phyloP scores from a whole-genome alignment of 129 eudicot species.

The Lonicera japonica region DNA sequence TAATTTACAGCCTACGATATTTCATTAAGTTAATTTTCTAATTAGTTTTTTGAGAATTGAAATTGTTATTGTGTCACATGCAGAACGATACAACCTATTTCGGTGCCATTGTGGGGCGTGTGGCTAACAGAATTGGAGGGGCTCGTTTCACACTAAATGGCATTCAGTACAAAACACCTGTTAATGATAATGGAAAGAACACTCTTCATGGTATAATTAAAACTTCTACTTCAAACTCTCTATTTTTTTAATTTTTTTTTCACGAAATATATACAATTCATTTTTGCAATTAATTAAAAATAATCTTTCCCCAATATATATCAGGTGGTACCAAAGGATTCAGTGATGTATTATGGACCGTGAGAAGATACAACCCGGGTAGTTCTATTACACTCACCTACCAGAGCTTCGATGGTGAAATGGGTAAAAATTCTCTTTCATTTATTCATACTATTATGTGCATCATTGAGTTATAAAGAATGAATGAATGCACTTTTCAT shows the following conservation, averaged over 20 bases:
- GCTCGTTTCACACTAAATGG: constrained; percentile 60
- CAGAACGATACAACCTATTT: constrained; percentile 70
- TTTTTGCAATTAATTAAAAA: not conserved
- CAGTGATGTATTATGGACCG: constrained; percentile 52
- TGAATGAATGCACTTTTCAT: no score
- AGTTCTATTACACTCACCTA: constrained; percentile 46
- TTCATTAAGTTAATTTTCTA: no score
- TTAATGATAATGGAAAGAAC: constrained; percentile 53
- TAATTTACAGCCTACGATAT: no score
- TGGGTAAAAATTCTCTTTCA: constrained; percentile 34
- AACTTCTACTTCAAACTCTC: not conserved
- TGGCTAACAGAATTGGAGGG: constrained; percentile 60
- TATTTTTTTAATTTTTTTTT: not conserved
- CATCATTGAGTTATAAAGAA: no score
- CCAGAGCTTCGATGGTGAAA: constrained; percentile 46
- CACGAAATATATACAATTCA: not conserved
- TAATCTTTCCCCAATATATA: not conserved
- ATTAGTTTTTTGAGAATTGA: no score
- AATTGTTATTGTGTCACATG: constrained; percentile 1
- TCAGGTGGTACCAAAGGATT: constrained; percentile 64
- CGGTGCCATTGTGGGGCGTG: constrained; percentile 66
- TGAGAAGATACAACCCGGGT: constrained; percentile 13
- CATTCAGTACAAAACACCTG: constrained; percentile 28
- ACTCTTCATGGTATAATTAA: constrained; percentile 74
- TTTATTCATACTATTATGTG: no score